Percentiles rank a stretch among this genome's conserved stretches.
Conservation (phyloP, 345 rosid species). For the Microthlaspi erraticum region DNA sequence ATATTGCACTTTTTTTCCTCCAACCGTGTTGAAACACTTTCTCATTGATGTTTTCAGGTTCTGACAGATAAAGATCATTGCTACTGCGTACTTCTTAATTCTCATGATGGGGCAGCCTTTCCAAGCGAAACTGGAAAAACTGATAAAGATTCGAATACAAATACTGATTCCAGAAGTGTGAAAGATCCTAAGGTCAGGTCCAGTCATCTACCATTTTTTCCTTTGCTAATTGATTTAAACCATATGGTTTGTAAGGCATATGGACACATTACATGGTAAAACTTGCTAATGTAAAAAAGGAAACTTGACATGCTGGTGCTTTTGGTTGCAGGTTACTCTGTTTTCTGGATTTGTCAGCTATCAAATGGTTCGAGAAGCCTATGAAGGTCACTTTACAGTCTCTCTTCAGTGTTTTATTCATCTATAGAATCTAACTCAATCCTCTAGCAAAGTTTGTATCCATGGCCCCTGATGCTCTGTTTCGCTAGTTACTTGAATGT, state of each 20-base stretch:
- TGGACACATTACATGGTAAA: constrained; percentile 18
- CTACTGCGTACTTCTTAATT: constrained; percentile 93
- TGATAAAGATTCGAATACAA: constrained; percentile 56
- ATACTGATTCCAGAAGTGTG: constrained; percentile 47
- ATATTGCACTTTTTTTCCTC: neutral
- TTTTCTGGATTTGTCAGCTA: constrained; percentile 99
- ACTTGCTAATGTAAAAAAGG: neutral
- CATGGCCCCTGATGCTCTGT: constrained; percentile 18
- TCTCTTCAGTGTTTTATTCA: neutral
- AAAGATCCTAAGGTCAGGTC: constrained; percentile 79
- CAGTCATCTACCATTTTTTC: neutral
- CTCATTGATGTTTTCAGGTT: constrained; percentile 56
- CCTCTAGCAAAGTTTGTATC: constrained; percentile 13
- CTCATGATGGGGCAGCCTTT: constrained; percentile 94
- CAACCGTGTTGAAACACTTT: constrained; percentile 29
- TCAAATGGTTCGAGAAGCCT: constrained; percentile 99
- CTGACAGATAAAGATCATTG: constrained; percentile 88
- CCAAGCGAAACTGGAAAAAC: constrained; percentile 57
- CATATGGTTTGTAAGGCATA: neutral
- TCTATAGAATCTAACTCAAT: neutral
- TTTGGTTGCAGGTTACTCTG: constrained; percentile 82
- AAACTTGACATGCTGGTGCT: constrained; percentile 10
- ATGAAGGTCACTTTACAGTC: constrained; percentile 62
- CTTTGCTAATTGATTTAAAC: neutral
- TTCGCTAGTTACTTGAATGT: constrained; percentile 1